Base-by-base conservation (phyloP, 768 basidiomycete species). In the Lactifluus rugatus region DNA sequence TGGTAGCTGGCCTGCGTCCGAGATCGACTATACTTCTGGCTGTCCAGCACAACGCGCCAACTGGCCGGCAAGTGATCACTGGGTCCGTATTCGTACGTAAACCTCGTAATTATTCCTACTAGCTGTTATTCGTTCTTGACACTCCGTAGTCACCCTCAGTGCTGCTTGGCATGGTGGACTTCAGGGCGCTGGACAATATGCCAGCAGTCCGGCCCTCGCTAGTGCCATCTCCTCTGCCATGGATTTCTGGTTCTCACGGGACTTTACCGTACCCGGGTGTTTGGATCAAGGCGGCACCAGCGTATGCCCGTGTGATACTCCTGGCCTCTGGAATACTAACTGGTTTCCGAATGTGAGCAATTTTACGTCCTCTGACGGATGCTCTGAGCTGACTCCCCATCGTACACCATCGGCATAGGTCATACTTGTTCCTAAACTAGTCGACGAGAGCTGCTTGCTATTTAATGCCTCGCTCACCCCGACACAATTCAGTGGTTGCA, bases 11-110 rank as follows among this genome's bases (percentile, higher is more conserved):
- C 65, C 60, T 23, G 41, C 50, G 4, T 58, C 62, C 2, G 65
- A 64, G 55, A 65, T 73, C 16, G 54, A 71, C 54, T 73, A 72
- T 51, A 55, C 63, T 0, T n/a, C 67, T 2, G 72, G 72, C 19
- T 73, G 72, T 50, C 21, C 57, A 21, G 72, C 72, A 25, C 69
- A 64, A 58, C 65, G 71, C 45, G 69, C 72, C 11, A 72, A 73
- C 60, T 72, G 72, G 72, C 72, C 72, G 6, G 70, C 70, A 2
- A 59, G 65, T 45, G 32, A 53, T 14, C 70, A 71, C 31, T 70
- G 68, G 67, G 17, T 37, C 25, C 60, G 70, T 21, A 49, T 69
- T 19, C 57, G 69, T 66, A 58, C 57, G 57, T 62, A 37, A 13
- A 36, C 31, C 48, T n/a, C 31, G 34, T n/a, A 54, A 39, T 26